Evolutionary conservation across 2,329 filamentous ascomycete species (phyloP).

Genomic region (Niveomyces coronatus): DNA sequence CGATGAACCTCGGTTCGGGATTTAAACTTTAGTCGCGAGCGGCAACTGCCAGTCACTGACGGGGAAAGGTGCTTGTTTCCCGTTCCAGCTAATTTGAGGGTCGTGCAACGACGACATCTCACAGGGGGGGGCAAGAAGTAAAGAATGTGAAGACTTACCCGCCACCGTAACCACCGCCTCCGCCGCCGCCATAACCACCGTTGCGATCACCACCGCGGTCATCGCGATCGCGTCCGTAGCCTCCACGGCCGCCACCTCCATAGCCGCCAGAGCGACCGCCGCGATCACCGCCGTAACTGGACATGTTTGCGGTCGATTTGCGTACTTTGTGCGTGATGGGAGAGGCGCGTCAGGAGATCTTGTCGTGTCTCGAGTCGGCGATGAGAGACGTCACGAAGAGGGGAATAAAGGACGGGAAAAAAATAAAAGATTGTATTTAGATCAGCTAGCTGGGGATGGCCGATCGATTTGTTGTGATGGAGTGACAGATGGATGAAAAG

Average conservation of each 20-base stretch:
- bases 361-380: no score
- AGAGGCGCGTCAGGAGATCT: no score
- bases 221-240: slow-evolving; percentile 25
- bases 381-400: no score
- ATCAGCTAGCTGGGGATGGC: no score
- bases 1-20: neutral
- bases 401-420: no score
- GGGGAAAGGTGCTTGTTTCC: no score
- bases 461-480: no score
- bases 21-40: no score
- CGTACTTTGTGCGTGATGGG: neutral
- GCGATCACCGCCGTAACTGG: slow-evolving; percentile 32
- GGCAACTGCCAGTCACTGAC: no score
- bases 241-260: slow-evolving; percentile 20
- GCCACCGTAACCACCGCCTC: slow-evolving; percentile 24
- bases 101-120: neutral
- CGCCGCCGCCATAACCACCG: slow-evolving; percentile 29
- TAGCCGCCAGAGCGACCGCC: slow-evolving; percentile 20
- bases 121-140: slow-evolving; percentile 5
- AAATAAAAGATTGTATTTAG: no score
- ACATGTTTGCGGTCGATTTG: slow-evolving; percentile 28
- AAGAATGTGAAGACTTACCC: slow-evolving; percentile 24
- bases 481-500: no score
- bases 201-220: slow-evolving; percentile 27
- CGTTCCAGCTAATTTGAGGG: no score